Conservation (phyloP, 1,284 basidiomycete species). For the Malassezia sp. region DNA sequence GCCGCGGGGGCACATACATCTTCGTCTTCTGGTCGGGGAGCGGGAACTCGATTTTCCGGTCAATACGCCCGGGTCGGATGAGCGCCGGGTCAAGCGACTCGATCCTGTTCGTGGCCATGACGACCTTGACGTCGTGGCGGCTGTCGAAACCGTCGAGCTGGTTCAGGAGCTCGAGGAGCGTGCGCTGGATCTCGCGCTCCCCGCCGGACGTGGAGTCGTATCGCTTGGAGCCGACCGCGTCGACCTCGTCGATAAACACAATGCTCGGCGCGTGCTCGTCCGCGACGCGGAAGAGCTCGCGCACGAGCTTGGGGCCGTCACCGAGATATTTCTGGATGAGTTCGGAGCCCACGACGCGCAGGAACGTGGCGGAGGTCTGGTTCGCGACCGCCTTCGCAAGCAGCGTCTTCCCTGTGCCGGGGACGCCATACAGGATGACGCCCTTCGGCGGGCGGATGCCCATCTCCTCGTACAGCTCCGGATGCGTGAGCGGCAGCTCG, state of each 20-base stretch:
- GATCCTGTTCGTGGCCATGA: slow-evolving; percentile 75
- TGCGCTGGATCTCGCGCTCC: slow-evolving; percentile 49
- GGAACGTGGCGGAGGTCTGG: slow-evolving; percentile 95
- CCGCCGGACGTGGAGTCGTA: slow-evolving; percentile 50
- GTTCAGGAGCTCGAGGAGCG: slow-evolving; percentile 49
- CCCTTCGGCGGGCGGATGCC: slow-evolving; percentile 97
- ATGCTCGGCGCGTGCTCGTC: slow-evolving; percentile 50
- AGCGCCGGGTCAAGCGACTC: slow-evolving; percentile 91
- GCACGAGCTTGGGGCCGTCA: slow-evolving; percentile 57
- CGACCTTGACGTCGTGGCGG: slow-evolving; percentile 93
- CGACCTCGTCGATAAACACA: slow-evolving; percentile 51
- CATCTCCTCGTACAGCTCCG: slow-evolving; percentile 99
- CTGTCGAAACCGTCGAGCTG: slow-evolving; percentile 98
- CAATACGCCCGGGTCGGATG: slow-evolving; percentile 96
- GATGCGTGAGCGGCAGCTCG: slow-evolving; percentile 92
- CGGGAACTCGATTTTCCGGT: slow-evolving; percentile 70
- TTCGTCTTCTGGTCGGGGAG: slow-evolving; percentile 44
- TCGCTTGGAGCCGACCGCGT: slow-evolving; percentile 50
- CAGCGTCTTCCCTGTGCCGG: slow-evolving; percentile 95
- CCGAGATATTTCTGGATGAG: slow-evolving; percentile 98
- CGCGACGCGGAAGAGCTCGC: slow-evolving; percentile 50
- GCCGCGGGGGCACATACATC: too few relatives aligned
- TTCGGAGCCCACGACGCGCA: slow-evolving; percentile 94
- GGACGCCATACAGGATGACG: slow-evolving; percentile 96
- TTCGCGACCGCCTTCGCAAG: slow-evolving; percentile 97